Evolutionary conservation across 106 monocot species (phyloP).

Genomic region (Allium cepa): DNA sequence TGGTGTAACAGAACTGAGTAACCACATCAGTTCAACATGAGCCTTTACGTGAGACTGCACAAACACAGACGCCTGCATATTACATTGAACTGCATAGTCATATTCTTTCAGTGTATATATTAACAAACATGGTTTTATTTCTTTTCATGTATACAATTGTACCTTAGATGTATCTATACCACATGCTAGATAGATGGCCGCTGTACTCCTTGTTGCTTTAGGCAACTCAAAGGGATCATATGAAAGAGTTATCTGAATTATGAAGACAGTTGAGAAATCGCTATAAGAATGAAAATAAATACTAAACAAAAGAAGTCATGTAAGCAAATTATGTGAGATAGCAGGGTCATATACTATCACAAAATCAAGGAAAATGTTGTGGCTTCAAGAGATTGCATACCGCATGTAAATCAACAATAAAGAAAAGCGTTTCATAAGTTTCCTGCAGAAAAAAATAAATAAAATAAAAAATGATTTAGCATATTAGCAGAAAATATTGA

Average conservation of each 20-base stretch:
- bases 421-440: conserved; percentile 87
- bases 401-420: conserved; percentile 95
- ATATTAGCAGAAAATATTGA: too few relatives aligned
- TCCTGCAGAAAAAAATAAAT: conserved; percentile 42
- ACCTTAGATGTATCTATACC: conserved; percentile 93
- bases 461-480: neutral
- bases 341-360: neutral
- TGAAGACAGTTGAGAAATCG: too few relatives aligned
- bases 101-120: too few relatives aligned
- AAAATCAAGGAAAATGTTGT: neutral
- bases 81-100: too few relatives aligned
- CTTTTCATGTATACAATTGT: conserved; percentile 3
- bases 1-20: conserved; percentile 78
- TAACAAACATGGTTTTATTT: too few relatives aligned
- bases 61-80: conserved; percentile 76
- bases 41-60: conserved; percentile 95
- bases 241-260: conserved; percentile 72
- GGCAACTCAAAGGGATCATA: conserved; percentile 61
- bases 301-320: neutral
- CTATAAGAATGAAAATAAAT: neutral
- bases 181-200: conserved; percentile 95
- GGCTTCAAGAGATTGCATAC: conserved; percentile 21
- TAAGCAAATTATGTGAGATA: neutral
- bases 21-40: conserved; percentile 98
- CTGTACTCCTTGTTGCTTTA: conserved; percentile 82